Percentiles rank a stretch among this genome's conserved stretches.
phyloP scores from a whole-genome alignment of 1,284 basidiomycete genomes.

The Sphagnurus paluster region DNA sequence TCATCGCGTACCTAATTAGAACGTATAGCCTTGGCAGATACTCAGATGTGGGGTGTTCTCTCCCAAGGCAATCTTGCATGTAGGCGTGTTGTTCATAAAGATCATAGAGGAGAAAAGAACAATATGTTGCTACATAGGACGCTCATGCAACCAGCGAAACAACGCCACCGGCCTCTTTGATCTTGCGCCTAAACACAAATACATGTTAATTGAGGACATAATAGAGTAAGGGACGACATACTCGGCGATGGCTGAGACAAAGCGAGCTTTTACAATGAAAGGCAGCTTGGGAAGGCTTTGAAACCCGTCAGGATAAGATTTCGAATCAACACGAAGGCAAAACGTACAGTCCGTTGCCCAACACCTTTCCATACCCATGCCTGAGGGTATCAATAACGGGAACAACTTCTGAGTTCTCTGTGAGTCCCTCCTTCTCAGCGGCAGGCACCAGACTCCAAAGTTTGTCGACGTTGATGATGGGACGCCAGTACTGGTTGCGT shows the following conservation, averaged over 20 bases:
- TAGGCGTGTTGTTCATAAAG: slow-evolving; percentile 18
- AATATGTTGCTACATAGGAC: slow-evolving; percentile 24
- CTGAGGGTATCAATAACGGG: slow-evolving; percentile 89
- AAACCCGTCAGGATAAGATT: slow-evolving; percentile 7
- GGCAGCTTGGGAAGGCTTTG: slow-evolving; percentile 76
- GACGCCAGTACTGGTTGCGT: slow-evolving; percentile 88
- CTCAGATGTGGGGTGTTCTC: no score
- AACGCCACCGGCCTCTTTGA: slow-evolving; percentile 93
- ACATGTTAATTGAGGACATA: slow-evolving; percentile 4
- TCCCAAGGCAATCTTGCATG: no score
- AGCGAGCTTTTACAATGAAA: slow-evolving; percentile 96
- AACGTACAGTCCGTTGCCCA: slow-evolving; percentile 83
- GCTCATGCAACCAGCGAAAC: slow-evolving; percentile 87
- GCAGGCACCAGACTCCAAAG: slow-evolving; percentile 80
- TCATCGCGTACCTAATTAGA: no score
- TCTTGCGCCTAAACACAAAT: slow-evolving; percentile 58
- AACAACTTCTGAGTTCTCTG: slow-evolving; percentile 72
- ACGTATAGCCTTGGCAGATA: no score
- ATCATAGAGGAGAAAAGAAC: slow-evolving; percentile 24
- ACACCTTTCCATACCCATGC: slow-evolving; percentile 89
- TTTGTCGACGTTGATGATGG: slow-evolving; percentile 97
- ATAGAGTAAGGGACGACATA: slow-evolving; percentile 40
- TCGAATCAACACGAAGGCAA: not conserved
- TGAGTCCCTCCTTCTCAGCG: slow-evolving; percentile 74
- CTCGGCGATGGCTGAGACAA: slow-evolving; percentile 89